Evolutionary conservation across 179 eudicot species (phyloP).

Genomic region (Nepenthes alata): DNA sequence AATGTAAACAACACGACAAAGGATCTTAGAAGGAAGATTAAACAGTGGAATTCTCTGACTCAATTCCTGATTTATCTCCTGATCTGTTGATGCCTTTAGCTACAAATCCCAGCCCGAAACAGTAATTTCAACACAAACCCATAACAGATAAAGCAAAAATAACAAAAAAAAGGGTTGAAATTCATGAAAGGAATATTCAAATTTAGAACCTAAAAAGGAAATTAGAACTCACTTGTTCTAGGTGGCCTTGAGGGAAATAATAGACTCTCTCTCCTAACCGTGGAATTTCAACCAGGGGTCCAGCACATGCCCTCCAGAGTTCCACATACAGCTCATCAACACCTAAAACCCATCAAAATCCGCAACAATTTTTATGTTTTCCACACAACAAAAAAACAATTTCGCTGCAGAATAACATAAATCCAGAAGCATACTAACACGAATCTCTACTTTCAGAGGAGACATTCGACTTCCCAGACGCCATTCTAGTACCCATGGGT

Average conservation of each 20-base stretch:
- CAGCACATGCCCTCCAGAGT: constrained; percentile 94
- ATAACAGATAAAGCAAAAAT: too few species aligned
- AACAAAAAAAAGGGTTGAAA: too few species aligned
- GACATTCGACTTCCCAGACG: constrained; percentile 19
- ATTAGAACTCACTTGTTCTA: constrained; percentile 62
- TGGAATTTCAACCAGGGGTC: constrained; percentile 82
- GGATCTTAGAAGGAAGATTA: constrained; percentile 65
- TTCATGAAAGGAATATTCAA: background rate
- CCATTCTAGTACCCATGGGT: constrained; percentile 7
- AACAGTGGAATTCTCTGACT: constrained; percentile 45
- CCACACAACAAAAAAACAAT: background rate
- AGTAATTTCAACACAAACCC: too few species aligned
- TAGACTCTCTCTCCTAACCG: constrained; percentile 45
- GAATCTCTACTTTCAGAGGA: constrained; percentile 12
- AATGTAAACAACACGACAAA: constrained; percentile 56
- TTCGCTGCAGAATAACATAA: background rate
- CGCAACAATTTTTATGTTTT: background rate
- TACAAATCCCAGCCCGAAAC: constrained; percentile 11
- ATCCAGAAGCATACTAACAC: constrained; percentile 8
- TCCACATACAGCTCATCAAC: constrained; percentile 43
- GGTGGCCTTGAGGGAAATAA: constrained; percentile 93
- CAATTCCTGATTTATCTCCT: constrained; percentile 46
- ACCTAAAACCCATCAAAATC: constrained; percentile 6
- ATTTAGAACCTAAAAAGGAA: too few species aligned
- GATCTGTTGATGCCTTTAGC: constrained; percentile 87